A percentile compares a stretch with the other conserved stretches of the same genome.
Evolutionary conservation across 2,329 filamentous ascomycete species (phyloP).

Genomic region (Gyromitra esculenta): DNA sequence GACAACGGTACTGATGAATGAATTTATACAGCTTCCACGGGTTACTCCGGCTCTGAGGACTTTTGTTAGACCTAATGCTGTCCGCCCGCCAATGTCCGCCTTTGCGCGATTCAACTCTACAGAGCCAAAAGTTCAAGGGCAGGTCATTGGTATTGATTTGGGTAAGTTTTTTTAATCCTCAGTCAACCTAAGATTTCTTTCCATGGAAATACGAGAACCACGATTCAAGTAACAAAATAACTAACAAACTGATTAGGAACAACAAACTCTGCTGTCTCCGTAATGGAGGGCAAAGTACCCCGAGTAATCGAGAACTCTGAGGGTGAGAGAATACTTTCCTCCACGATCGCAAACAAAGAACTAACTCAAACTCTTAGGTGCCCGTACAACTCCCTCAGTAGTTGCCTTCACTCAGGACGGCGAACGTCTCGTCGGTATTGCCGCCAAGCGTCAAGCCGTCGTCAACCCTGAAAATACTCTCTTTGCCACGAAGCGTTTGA

Average conservation of each 20-base stretch:
- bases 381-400: slow-evolving; percentile 89
- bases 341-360: slow-evolving; percentile 37
- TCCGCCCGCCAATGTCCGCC: slow-evolving; percentile 75
- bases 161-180: slow-evolving; percentile 67
- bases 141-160: slow-evolving; percentile 97
- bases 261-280: slow-evolving; percentile 95
- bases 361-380: slow-evolving; percentile 66
- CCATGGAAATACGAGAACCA: background rate
- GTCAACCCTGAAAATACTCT: slow-evolving; percentile 99
- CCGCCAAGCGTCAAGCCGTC: slow-evolving; percentile 96
- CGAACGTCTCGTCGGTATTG: slow-evolving; percentile 95
- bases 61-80: slow-evolving; percentile 67
- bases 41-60: slow-evolving; percentile 72
- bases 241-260: slow-evolving; percentile 67
- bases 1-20: slow-evolving; percentile 50
- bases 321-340: slow-evolving; percentile 67
- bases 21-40: slow-evolving; percentile 74
- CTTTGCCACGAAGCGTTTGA: slow-evolving; percentile 98
- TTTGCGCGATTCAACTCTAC: slow-evolving; percentile 83
- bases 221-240: background rate
- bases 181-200: slow-evolving; percentile 9
- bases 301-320: slow-evolving; percentile 98
- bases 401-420: slow-evolving; percentile 96
- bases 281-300: slow-evolving; percentile 96
- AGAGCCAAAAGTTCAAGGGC: slow-evolving; percentile 84